Evolutionary conservation across 805 yeast genomes (phyloP), one percentile per base, ranked within the genome.

Genomic region (Candida krabiensis): DNA sequence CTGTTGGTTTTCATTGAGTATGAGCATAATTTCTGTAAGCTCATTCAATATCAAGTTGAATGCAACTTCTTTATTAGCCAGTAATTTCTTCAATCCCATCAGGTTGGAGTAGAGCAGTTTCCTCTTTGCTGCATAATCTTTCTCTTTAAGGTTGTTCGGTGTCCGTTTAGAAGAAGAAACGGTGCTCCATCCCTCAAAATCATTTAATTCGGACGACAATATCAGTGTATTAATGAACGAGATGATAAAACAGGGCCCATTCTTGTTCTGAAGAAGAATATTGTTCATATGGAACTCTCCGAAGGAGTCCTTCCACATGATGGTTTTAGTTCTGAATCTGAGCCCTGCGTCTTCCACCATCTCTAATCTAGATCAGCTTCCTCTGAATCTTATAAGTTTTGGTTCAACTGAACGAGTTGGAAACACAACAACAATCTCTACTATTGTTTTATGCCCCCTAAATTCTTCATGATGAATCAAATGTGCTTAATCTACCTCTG

Each of bases 191-290:
- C 50, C 52, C 5, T 44, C 48, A 5, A 35, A 21, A 21, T 38
- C 43, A 5, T 39, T 36, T 16, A 54, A 39, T 40, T 73, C 79
- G 33, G 58, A 50, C 3, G 78, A 64, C 14, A 89, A 59, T 5
- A 87, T 56, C 12, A 90, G 57, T 0, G 87, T 75, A 56, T 90
- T 90, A 33, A 79, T 71, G 28, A 90, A 63, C 0, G 96, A 90
- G 11, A 90, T 72, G 26, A 90, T 60, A 2, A 96, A 95, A 56
- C 96, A 89, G 0, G 96, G 96, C 0, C 96, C 96, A 53, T 88
- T 87, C 33, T 64, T 69, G 45, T 86, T 86, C 64, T 89, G 96
- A 15, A 87, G 61, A 3, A 90, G 63, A 23, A 89, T 77, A 28
- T 78, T 78, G 40, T 81, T 71, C 46, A 66, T 53, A 35, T 60